Evolutionary conservation across 345 rosid species (phyloP), one percentile per base, ranked within the genome.

Genomic region (Salix brachista): DNA sequence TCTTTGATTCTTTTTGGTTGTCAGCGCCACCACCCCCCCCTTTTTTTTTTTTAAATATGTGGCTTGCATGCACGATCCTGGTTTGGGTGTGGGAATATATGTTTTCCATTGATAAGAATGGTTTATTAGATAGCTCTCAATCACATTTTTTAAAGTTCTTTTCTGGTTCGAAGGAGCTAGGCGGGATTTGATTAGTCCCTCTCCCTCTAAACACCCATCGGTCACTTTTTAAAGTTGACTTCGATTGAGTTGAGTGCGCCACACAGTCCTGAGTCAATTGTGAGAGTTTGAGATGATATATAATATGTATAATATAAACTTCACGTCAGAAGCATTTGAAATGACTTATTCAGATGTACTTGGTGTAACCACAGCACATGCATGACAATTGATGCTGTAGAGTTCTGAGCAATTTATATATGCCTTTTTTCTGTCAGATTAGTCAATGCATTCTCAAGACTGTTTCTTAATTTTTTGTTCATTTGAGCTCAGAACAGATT

Each of bases 401-500:
- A 14, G 19, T 36, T 44, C 44, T 46, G 34, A 25, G 34, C 16
- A 34, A 28, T 48, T 65, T 64, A 10, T 76, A 13, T 12, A 6
- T 17, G 9, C 44, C 44, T 69, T 17, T 32, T 73, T 28, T 26
- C 30, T 67, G 69, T 73, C 32, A 65, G 70, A 50, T 68, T 78
- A 17, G 44, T 68, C 68, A 36, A 61, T 80, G 12, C 64, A 34
- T 28, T 78, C 42, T 70, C 73, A 70, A 67, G 76, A 75, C 37
- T 78, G 67, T 77, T 62, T 82, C 70, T 76, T 83, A 84, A 79
- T 79, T 74, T 83, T 74, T 74, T 81, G 72, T 82, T 77, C 72
- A 56, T 86, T 89, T 83, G 89, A 85, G 85, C 90, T 77, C 88
- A 84, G 84, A 80, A 74, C 98, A 96, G 98, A 93, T 92, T 77